Evolutionary conservation across 352 stramenopile genomes (phyloP).

Genomic region (Globisporangium apiculatum): DNA sequence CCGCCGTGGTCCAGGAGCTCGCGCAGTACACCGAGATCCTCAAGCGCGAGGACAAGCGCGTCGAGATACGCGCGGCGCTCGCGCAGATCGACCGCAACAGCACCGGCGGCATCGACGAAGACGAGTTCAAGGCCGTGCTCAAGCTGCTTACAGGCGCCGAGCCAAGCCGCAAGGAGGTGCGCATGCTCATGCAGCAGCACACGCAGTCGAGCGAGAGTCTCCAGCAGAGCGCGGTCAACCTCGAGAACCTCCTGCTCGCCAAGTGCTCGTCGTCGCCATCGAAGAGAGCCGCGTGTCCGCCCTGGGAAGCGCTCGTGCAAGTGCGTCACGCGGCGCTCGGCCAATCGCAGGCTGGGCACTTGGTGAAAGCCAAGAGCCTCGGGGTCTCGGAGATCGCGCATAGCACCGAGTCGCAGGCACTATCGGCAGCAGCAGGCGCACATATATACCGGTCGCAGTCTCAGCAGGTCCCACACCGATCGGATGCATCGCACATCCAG

Average conservation of each 20-base stretch:
- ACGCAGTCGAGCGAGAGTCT: conserved; percentile 34
- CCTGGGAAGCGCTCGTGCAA: conserved; percentile 72
- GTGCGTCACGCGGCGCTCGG: conserved; percentile 53
- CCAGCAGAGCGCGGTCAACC: conserved; percentile 49
- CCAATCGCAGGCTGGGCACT: conserved; percentile 4
- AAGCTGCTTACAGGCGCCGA: conserved; percentile 69
- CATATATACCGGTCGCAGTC: conserved; percentile 5
- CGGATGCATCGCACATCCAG: neutral
- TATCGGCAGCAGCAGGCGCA: neutral
- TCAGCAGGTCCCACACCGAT: neutral
- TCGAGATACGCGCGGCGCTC: conserved; percentile 69
- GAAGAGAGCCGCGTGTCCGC: conserved; percentile 59
- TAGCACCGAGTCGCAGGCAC: too few species aligned
- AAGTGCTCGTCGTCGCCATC: conserved; percentile 65
- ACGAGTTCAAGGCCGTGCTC: conserved; percentile 70
- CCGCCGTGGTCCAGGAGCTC: conserved; percentile 48
- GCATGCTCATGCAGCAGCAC: conserved; percentile 53
- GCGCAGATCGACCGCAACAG: conserved; percentile 66
- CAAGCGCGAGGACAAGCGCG: conserved; percentile 62
- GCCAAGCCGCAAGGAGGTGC: conserved; percentile 72
- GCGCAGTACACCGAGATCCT: conserved; percentile 72
- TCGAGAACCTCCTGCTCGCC: conserved; percentile 70
- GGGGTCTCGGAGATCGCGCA: neutral
- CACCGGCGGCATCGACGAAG: conserved; percentile 52
- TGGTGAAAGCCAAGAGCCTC: conserved; percentile 6